Base-by-base conservation (phyloP, 1,139 yeast species). In the Candida tunisiensis region DNA sequence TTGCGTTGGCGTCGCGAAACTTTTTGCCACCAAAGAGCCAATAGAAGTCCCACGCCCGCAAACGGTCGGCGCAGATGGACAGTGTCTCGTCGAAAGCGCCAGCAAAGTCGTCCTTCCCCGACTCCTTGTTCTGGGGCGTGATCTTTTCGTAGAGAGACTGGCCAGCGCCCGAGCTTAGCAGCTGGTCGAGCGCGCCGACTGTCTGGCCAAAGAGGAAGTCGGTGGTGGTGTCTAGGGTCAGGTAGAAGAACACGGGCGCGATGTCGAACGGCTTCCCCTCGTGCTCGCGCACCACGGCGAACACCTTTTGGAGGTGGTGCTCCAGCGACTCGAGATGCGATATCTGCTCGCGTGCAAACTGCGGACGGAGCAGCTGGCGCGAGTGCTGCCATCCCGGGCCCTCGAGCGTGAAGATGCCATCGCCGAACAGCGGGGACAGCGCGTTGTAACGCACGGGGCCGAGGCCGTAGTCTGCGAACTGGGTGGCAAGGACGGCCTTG, bases 221-320 rank as follows among this genome's bases (percentile, higher is more conserved):
- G 10, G 71, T 60, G 5, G 74, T 62, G 15, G 69, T 57, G 41
- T 68, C 74, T 34, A 66, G 53, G 4, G 74, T 68, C 27, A 67
- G 48, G 31, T 49, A 49, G 44, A 57, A 64, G 39, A 66, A 64
- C 26, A 56, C 46, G 16, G 54, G 56, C 36, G 65, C 71, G 17
- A 65, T 40, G 35, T 68, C 69, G 34, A 63, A 47, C n/a, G n/a
- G n/a, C n/a, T n/a, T n/a, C 16, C 18, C 21, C 12, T 21, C 17
- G 14, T 11, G 10, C 8, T 21, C 19, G 15, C 29, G 30, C 15
- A 39, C 27, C 9, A 53, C 60, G 24, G 45, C 45, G 24, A 64
- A 36, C 18, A 65, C 44, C 6, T 38, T 43, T 36, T 53, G 55
- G 5, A 62, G 34, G 31, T 63, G 69, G n/a, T 57, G 56, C 30